phyloP scores from a whole-genome alignment of 257 asterid species.

The Voacanga thouarsii region DNA sequence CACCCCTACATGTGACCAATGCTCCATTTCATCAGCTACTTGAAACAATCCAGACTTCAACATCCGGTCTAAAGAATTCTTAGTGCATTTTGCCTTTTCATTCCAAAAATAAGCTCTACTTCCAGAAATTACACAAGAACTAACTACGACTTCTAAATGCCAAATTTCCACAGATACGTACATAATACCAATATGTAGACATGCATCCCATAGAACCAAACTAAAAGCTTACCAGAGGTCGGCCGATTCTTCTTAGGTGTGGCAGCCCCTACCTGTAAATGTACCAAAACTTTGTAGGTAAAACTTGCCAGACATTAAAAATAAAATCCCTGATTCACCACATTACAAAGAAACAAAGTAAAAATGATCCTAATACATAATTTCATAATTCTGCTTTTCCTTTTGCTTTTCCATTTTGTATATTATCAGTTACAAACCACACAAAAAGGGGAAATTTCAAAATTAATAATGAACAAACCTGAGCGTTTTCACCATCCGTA shows the following conservation, averaged over 20 bases:
- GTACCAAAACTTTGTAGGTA: not conserved
- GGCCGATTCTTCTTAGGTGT: slow-evolving; percentile 60
- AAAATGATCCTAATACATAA: not conserved
- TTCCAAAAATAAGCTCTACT: not conserved
- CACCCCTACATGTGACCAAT: not conserved
- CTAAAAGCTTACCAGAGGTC: slow-evolving; percentile 46
- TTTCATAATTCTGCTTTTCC: not conserved
- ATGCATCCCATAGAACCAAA: not conserved
- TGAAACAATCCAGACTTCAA: not conserved
- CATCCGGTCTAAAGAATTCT: not conserved
- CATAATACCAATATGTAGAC: not conserved
- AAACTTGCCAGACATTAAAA: not conserved
- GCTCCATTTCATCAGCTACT: not conserved
- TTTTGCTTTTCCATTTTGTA: not conserved
- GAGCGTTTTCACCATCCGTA: slow-evolving; percentile 43
- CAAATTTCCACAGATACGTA: not conserved
- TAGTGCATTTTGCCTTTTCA: not conserved
- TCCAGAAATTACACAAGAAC: not conserved
- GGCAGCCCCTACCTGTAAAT: slow-evolving; percentile 56
- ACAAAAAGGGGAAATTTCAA: not conserved
- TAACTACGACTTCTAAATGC: not conserved
- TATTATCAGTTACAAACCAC: not conserved
- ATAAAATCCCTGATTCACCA: too few relatives aligned
- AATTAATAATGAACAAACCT: not conserved
- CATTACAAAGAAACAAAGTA: not conserved